A percentile compares a stretch with the other conserved stretches of the same genome.
Evolutionary conservation across 1,139 yeast species (phyloP).

Genomic region (Zygosaccharomyces pseudobailii): DNA sequence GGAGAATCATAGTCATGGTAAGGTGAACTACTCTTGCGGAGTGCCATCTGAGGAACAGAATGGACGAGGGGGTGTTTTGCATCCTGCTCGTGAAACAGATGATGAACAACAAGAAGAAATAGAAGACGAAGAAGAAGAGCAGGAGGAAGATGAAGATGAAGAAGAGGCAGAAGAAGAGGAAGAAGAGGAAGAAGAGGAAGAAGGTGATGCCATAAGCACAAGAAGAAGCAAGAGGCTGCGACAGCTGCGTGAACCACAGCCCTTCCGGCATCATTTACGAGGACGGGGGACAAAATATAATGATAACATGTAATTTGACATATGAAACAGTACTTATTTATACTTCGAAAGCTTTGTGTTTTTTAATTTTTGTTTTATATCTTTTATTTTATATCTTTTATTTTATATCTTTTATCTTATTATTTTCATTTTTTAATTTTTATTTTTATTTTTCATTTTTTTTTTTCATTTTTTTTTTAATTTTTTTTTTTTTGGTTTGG

Average conservation of each 20-base stretch:
- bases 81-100: slow-evolving; percentile 14
- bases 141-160: slow-evolving; percentile 20
- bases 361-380: neutral
- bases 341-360: neutral
- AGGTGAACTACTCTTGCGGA: no score
- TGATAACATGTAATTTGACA: neutral
- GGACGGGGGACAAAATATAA: slow-evolving; percentile 7
- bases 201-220: neutral
- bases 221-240: slow-evolving; percentile 2
- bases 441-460: neutral
- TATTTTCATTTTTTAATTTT: neutral
- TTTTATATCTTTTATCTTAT: neutral
- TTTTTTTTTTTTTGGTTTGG: neutral
- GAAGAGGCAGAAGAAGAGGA: slow-evolving; percentile 18
- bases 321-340: neutral
- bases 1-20: neutral
- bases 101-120: slow-evolving; percentile 4
- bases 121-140: slow-evolving; percentile 17
- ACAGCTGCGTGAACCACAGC: neutral
- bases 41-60: neutral
- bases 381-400: neutral
- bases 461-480: neutral
- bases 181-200: slow-evolving; percentile 15
- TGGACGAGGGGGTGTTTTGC: slow-evolving; percentile 5
- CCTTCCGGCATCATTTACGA: slow-evolving; percentile 3